Evolutionary conservation across 805 yeast genomes (phyloP).

Genomic region (Myxozyma udenii): DNA sequence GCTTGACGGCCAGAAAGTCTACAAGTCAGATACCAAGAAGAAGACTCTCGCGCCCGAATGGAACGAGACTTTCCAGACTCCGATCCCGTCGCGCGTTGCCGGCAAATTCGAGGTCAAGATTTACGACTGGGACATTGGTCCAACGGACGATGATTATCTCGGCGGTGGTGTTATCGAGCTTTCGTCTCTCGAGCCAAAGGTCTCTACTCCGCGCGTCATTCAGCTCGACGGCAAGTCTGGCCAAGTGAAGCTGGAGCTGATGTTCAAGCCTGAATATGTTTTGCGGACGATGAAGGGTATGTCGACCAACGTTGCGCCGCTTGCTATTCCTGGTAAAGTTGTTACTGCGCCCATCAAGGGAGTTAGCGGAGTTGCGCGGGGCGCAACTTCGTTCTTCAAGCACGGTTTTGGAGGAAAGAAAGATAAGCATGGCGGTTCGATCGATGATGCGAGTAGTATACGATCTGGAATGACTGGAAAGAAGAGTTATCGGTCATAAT

Average conservation of each 20-base stretch:
- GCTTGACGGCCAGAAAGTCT: conserved; percentile 60
- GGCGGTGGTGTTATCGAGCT: conserved; percentile 63
- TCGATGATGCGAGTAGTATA: conserved; percentile 22
- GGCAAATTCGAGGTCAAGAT: conserved; percentile 57
- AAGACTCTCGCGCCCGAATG: conserved; percentile 88
- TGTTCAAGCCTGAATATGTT: conserved; percentile 71
- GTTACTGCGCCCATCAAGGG: conserved; percentile 51
- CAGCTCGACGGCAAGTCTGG: conserved; percentile 61
- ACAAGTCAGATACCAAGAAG: conserved; percentile 76
- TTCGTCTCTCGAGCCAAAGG: conserved; percentile 58
- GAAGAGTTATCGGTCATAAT: conserved; percentile 5
- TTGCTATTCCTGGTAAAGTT: conserved; percentile 40
- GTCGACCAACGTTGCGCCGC: conserved; percentile 25
- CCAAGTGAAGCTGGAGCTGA: conserved; percentile 52
- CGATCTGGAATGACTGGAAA: conserved; percentile 3
- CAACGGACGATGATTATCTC: conserved; percentile 75
- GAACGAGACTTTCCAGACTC: conserved; percentile 65
- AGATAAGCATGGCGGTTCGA: conserved; percentile 3
- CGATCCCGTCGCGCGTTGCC: conserved; percentile 59
- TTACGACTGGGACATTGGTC: conserved; percentile 92
- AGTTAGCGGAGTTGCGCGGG: conserved; percentile 43
- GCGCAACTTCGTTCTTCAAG: conserved; percentile 24
- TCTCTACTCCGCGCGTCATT: conserved; percentile 50
- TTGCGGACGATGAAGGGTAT: conserved; percentile 24
- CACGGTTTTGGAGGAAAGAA: conserved; percentile 10